These are phyloP conservation scores for Pichia norvegensis DNA, from an alignment of 1,139 yeast species.

Conservation along the genomic window DNA sequence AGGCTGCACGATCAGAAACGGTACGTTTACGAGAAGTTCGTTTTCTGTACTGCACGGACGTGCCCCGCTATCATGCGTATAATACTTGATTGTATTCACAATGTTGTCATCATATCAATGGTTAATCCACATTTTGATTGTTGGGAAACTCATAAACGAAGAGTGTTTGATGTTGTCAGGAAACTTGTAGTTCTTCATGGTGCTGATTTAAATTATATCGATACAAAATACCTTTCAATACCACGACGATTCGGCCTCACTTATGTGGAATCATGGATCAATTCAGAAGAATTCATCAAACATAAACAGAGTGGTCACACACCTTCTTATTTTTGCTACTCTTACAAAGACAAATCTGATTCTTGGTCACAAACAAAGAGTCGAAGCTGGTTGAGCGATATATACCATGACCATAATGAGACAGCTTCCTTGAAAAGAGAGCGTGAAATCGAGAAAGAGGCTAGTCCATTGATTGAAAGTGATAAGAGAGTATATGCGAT, in stretches of 20 bases:
- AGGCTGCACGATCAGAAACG: background rate
- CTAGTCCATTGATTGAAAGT: background rate
- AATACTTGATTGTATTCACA: conserved; percentile 11
- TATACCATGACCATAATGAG: background rate
- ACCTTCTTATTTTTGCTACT: conserved; percentile 5
- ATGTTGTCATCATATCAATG: conserved; percentile 8
- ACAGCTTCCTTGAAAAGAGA: background rate
- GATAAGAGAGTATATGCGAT: conserved; percentile 3
- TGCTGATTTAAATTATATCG: conserved; percentile 10
- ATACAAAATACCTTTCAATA: conserved; percentile 6
- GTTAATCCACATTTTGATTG: conserved; percentile 11
- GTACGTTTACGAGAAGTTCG: conserved; percentile 8
- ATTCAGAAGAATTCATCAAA: conserved; percentile 1
- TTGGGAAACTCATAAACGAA: conserved; percentile 10
- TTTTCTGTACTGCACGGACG: conserved; percentile 3
- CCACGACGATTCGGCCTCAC: conserved; percentile 14
- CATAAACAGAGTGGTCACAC: conserved; percentile 1
- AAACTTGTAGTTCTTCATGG: conserved; percentile 10
- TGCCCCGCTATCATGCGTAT: conserved; percentile 13
- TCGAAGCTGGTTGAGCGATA: conserved; percentile 4
- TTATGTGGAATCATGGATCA: conserved; percentile 11
- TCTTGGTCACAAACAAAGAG: conserved; percentile 9
- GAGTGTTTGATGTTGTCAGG: conserved; percentile 12
- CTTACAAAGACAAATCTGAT: background rate
- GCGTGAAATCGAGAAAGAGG: background rate